Evolutionary conservation across 176 grass and related monocot genomes (phyloP).

Genomic region (Triticum urartu): DNA sequence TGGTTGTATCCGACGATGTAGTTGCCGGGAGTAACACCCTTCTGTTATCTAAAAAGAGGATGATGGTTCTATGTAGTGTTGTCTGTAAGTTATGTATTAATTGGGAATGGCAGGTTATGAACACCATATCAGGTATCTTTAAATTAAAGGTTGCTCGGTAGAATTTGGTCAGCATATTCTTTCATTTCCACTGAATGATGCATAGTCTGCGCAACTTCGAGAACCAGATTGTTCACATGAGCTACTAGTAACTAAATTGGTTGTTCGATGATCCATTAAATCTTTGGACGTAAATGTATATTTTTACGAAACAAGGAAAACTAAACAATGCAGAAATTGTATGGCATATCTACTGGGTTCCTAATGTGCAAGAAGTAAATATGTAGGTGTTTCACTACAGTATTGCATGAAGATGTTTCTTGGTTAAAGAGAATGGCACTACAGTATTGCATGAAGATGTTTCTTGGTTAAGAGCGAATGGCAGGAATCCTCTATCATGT

Average conservation of each 20-base stretch:
- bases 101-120: not conserved
- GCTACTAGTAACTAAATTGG: not conserved
- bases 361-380: too few relatives aligned
- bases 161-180: not conserved
- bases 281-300: not conserved
- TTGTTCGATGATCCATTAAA: not conserved
- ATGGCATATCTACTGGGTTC: too few relatives aligned
- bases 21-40: not conserved
- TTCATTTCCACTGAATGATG: not conserved
- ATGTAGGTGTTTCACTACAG: not conserved
- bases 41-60: not conserved
- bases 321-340: not conserved
- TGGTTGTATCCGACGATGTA: slow-evolving; percentile 5
- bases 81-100: slow-evolving; percentile 9
- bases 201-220: not conserved
- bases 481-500: not conserved
- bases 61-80: slow-evolving; percentile 17
- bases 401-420: not conserved
- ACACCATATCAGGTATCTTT: not conserved
- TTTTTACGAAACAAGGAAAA: not conserved
- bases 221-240: not conserved
- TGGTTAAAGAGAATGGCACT: not conserved
- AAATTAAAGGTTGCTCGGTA: not conserved
- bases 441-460: not conserved
- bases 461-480: not conserved